These are phyloP conservation scores for Geoglossum glabrum DNA, from an alignment of 495 filamentous ascomycete species.

Conservation along the genomic window DNA sequence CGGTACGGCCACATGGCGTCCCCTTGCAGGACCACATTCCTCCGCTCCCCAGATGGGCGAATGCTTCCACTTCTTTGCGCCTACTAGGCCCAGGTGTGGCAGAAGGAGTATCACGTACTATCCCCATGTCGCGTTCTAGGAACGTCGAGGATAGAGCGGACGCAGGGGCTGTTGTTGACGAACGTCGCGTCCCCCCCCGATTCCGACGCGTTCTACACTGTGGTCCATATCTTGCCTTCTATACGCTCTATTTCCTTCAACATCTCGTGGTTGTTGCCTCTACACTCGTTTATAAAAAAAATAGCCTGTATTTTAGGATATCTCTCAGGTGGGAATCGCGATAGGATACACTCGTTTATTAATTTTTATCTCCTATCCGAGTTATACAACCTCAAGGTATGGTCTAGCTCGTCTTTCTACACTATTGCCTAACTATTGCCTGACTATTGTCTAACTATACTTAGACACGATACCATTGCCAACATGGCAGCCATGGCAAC, in stretches of 20 bases:
- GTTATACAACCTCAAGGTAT: too few relatives aligned
- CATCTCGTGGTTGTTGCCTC: neutral
- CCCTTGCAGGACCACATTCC: constrained; percentile 3
- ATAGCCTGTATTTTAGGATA: neutral
- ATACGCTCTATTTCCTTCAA: neutral
- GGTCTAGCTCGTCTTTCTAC: neutral
- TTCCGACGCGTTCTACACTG: neutral
- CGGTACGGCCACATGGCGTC: neutral
- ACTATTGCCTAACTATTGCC: too few relatives aligned
- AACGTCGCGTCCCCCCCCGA: neutral
- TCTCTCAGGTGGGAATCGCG: neutral
- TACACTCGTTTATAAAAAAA: neutral
- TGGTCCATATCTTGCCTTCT: neutral
- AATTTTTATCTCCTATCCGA: too few relatives aligned
- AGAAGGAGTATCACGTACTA: neutral
- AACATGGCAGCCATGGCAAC: neutral
- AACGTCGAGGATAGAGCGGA: too few relatives aligned
- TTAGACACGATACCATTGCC: neutral
- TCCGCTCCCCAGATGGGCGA: neutral
- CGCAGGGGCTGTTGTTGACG: constrained; percentile 1
- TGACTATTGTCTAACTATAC: too few relatives aligned
- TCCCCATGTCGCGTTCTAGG: neutral
- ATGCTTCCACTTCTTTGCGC: too few relatives aligned
- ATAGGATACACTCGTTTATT: neutral
- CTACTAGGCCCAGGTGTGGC: too few relatives aligned